phyloP scores from a whole-genome alignment of 495 filamentous ascomycete genomes.

The Neurospora terricola region DNA sequence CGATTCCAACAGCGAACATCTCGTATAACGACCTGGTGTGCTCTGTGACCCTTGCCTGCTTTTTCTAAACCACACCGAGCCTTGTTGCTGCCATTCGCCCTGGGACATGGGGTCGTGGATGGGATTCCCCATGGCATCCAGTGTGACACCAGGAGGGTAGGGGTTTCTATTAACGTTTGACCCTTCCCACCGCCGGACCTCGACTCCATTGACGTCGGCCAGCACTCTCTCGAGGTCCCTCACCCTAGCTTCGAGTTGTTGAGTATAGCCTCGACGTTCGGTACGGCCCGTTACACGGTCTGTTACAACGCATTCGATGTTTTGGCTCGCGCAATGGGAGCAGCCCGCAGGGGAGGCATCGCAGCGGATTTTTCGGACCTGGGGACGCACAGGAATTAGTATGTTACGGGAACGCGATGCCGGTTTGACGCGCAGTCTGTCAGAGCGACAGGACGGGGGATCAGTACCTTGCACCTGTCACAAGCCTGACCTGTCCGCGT shows the following conservation, averaged over 20 bases:
- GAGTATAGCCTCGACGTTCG: constrained; percentile 63
- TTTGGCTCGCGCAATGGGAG: constrained; percentile 60
- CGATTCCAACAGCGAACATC: constrained; percentile 19
- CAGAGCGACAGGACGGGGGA: constrained; percentile 1
- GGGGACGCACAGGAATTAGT: neutral
- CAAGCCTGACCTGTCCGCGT: constrained; percentile 78
- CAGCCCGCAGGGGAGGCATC: constrained; percentile 65
- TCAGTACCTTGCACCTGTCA: constrained; percentile 76
- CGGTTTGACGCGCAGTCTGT: neutral
- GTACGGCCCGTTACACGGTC: constrained; percentile 82
- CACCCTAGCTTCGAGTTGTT: constrained; percentile 41
- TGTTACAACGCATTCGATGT: constrained; percentile 67
- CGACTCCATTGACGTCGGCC: constrained; percentile 24
- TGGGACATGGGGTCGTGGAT: constrained; percentile 19
- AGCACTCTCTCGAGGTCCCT: constrained; percentile 41
- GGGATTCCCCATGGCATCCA: constrained; percentile 20
- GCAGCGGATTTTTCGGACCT: constrained; percentile 81
- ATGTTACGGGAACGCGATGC: neutral
- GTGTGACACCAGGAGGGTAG: constrained; percentile 19
- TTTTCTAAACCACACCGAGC: constrained; percentile 42
- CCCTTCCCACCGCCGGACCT: constrained; percentile 27
- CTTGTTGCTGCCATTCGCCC: constrained; percentile 34
- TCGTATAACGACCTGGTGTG: constrained; percentile 11
- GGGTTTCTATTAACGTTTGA: constrained; percentile 17
- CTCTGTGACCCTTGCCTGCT: constrained; percentile 4